Percentiles rank a stretch among this genome's conserved stretches.
Evolutionary conservation across 306 rosid species (phyloP).

Genomic region (Cucurbita moschata): DNA sequence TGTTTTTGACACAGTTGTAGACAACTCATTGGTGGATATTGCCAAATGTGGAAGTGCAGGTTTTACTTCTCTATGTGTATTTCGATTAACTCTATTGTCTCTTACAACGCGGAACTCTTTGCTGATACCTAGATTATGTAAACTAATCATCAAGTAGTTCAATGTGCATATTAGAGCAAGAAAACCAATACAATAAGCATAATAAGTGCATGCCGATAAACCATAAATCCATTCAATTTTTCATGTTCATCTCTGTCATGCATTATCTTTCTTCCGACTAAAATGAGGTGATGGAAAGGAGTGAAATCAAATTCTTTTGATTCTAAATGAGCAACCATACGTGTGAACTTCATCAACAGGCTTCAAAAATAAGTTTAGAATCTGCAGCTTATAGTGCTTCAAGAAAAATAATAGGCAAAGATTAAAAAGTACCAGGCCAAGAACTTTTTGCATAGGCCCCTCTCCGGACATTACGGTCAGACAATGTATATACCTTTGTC

Average conservation of each 20-base stretch:
- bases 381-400: neutral
- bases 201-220: neutral
- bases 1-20: slow-evolving; percentile 30
- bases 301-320: neutral
- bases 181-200: neutral
- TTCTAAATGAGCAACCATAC: neutral
- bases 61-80: slow-evolving; percentile 43
- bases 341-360: neutral
- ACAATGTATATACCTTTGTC: slow-evolving; percentile 25
- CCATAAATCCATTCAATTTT: neutral
- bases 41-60: slow-evolving; percentile 30
- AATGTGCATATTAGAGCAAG: neutral
- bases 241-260: neutral
- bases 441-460: slow-evolving; percentile 42
- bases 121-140: slow-evolving; percentile 40
- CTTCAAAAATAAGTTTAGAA: neutral
- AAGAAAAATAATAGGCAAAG: neutral
- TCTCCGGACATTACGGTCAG: slow-evolving; percentile 51
- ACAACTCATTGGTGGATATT: slow-evolving; percentile 23
- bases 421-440: slow-evolving; percentile 34
- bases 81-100: slow-evolving; percentile 69
- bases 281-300: neutral
- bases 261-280: neutral
- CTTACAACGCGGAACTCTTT: slow-evolving; percentile 86
- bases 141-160: slow-evolving; percentile 15